phyloP scores from a whole-genome alignment of 352 stramenopile species.

The Globisporangium abappressorium region DNA sequence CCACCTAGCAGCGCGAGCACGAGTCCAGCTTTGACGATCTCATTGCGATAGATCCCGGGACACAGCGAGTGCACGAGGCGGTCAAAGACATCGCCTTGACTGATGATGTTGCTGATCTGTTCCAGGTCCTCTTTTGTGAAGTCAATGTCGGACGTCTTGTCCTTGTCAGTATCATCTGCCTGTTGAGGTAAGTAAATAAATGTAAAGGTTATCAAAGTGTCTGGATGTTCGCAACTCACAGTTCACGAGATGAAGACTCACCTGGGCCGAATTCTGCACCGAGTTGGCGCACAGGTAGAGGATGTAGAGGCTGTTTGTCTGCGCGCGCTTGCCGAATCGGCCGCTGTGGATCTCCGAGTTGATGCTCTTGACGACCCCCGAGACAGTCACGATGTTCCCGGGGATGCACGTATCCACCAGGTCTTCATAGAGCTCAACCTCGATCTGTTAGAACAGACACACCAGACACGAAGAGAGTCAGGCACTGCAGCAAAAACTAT shows the following conservation, averaged over 20 bases:
- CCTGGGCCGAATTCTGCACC: slow-evolving; percentile 73
- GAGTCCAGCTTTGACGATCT: slow-evolving; percentile 96
- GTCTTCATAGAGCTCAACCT: slow-evolving; percentile 88
- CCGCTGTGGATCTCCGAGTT: slow-evolving; percentile 93
- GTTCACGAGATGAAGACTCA: slow-evolving; percentile 6
- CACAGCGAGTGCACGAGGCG: slow-evolving; percentile 94
- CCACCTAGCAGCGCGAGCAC: slow-evolving; percentile 95
- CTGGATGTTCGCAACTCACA: not conserved
- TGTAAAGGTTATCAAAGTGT: not conserved
- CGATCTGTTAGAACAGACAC: slow-evolving; percentile 36
- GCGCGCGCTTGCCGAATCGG: slow-evolving; percentile 86
- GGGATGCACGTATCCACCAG: slow-evolving; percentile 95
- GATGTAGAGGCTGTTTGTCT: slow-evolving; percentile 91
- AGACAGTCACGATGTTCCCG: slow-evolving; percentile 93
- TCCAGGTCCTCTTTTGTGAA: slow-evolving; percentile 92
- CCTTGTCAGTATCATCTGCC: slow-evolving; percentile 37
- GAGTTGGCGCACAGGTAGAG: slow-evolving; percentile 94
- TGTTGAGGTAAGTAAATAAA: not conserved
- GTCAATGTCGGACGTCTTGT: slow-evolving; percentile 54
- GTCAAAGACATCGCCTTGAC: slow-evolving; percentile 90
- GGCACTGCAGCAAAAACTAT: not conserved
- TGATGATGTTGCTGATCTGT: slow-evolving; percentile 88
- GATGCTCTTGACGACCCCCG: slow-evolving; percentile 93
- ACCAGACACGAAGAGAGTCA: not conserved
- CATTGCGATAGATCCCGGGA: slow-evolving; percentile 96